Evolutionary conservation across 2,329 filamentous ascomycete species (phyloP), one percentile per base, ranked within the genome.

Genomic region (Talaromyces funiculosus): DNA sequence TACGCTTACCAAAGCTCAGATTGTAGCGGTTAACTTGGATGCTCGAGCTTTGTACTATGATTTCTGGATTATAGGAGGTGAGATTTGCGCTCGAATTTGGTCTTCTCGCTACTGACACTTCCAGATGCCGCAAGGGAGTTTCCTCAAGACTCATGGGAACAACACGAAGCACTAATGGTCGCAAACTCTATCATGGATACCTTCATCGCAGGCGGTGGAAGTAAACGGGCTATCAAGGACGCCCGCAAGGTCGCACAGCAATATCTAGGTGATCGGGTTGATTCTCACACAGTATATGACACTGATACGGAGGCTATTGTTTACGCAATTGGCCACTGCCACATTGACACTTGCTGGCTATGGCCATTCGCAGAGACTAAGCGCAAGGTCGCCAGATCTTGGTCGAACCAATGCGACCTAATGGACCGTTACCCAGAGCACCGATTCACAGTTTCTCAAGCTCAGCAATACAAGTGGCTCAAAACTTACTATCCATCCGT

Each of bases 301-400:
- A 86, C 82, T 54, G 87, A 86, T 64, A 87, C 87, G 26, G 82
- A 88, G 35, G 85, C 90, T 1, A 82, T 95, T 62, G 90, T 97
- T 3, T 94, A 86, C 67, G 93, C 86, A 37, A 93, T 97, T 65
- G 94, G 94, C 0, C 91, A 99, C 73, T 99, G 94, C 68, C 94
- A 99, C 75, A 99, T 99, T 66, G 94, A 97, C 76, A 96, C 89
- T 29, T 97, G 93, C 76, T 99, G 94, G 94, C 82, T 99, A 37
- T 99, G 94, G 94, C 94, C 94, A 0, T 99, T 92, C 84, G 94
- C 89, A 9, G 94, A 99, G 79, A 97, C 94, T 0, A 97, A 95
- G 78, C 89, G 94, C 69, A 99, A 99, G 79, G 89, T 97, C 31
- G 92, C 89, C 20, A 86, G 94, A 49, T 97, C 92, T 9, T 99